Evolutionary conservation across 495 filamentous ascomycete genomes (phyloP).

Genomic region (Daldinia loculata): DNA sequence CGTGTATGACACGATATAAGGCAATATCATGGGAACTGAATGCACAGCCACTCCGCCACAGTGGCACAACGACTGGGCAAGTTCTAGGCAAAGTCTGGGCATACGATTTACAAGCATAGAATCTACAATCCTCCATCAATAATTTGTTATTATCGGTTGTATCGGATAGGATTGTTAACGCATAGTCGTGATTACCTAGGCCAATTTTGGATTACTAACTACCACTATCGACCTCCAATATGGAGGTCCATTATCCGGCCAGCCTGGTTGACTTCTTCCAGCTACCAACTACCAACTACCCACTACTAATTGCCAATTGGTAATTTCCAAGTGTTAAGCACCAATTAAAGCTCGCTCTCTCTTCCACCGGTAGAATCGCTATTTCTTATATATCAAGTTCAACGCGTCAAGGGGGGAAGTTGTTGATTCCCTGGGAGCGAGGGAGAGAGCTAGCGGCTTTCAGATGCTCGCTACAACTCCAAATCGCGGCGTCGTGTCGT

Average conservation of each 20-base stretch:
- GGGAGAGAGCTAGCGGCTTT: background rate
- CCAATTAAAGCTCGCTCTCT: background rate
- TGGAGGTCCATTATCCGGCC: background rate
- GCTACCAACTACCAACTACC: background rate
- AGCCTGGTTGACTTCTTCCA: background rate
- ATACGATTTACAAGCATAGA: background rate
- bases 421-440: background rate
- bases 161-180: no score
- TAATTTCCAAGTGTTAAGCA: background rate
- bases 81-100: constrained; percentile 2
- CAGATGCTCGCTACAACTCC: constrained; percentile 27
- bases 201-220: no score
- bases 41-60: background rate
- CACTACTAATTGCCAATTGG: background rate
- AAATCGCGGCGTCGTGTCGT: constrained; percentile 31
- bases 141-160: no score
- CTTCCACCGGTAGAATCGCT: background rate
- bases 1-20: no score
- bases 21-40: no score
- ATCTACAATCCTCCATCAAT: no score
- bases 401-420: background rate
- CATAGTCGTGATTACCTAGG: no score
- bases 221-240: no score
- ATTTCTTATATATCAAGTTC: background rate
- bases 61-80: background rate